These are phyloP conservation scores for Rutidosis leptorrhynchoides DNA, from an alignment of 129 eudicot species.

Conservation along the genomic window DNA sequence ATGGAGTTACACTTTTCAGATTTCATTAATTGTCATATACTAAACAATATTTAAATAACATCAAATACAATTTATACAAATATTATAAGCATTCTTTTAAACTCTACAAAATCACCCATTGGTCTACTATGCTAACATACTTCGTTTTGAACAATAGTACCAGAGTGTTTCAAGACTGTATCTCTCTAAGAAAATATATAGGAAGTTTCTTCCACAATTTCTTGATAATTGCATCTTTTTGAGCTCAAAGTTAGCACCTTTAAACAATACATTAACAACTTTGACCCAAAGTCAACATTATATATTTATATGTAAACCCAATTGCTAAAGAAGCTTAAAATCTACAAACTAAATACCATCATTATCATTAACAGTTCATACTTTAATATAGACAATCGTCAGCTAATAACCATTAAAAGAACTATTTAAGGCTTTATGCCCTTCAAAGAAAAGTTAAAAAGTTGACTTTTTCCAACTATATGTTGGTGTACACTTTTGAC, in stretches of 20 bases:
- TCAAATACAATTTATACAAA: neutral
- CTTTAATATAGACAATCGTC: slow-evolving; percentile 18
- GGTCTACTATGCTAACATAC: neutral
- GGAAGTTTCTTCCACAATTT: too few relatives aligned
- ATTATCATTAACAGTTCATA: slow-evolving; percentile 2
- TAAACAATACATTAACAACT: slow-evolving; percentile 6
- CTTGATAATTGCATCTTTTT: neutral
- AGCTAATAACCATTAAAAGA: neutral
- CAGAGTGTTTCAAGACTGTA: neutral
- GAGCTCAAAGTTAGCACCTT: slow-evolving; percentile 6
- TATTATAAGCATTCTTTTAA: neutral
- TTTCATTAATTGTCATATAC: too few relatives aligned
- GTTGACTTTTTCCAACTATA: too few relatives aligned
- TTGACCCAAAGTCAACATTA: slow-evolving; percentile 25
- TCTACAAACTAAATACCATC: neutral
- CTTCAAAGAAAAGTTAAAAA: slow-evolving; percentile 11
- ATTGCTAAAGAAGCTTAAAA: slow-evolving; percentile 1
- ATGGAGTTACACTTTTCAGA: slow-evolving; percentile 21
- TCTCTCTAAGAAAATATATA: neutral
- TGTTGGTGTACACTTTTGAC: too few relatives aligned
- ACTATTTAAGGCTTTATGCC: slow-evolving; percentile 1
- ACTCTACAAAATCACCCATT: neutral
- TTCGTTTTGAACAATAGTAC: neutral
- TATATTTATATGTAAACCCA: slow-evolving; percentile 12
- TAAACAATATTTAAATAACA: neutral